Percentiles rank a stretch among this genome's conserved stretches.
These are phyloP conservation scores for Colletotrichum camelliae DNA, from an alignment of 2,329 filamentous ascomycete species.

Conservation along the genomic window DNA sequence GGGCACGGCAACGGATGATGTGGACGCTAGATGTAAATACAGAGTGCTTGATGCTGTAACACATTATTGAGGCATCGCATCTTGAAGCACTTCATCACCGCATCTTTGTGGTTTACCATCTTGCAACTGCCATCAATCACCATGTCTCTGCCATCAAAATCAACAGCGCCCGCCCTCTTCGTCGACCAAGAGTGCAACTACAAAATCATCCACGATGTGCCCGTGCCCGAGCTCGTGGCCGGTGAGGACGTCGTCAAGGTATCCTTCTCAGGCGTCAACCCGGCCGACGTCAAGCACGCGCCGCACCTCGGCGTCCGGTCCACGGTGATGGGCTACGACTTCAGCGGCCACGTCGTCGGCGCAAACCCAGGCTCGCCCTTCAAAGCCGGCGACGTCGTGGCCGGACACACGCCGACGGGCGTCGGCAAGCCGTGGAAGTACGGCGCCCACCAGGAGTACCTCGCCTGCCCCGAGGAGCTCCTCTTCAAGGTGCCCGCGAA, in stretches of 20 bases:
- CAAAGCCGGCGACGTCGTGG: neutral
- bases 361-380: neutral
- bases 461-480: neutral
- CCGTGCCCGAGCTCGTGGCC: neutral
- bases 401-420: neutral
- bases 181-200: neutral
- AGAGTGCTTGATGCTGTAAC: neutral
- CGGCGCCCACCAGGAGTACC: slow-evolving; percentile 8
- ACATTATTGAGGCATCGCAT: neutral
- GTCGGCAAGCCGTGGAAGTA: neutral
- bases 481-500: slow-evolving; percentile 3
- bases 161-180: neutral
- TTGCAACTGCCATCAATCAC: neutral
- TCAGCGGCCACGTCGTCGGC: neutral
- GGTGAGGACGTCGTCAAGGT: neutral
- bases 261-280: slow-evolving; percentile 10
- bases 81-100: neutral
- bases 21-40: neutral
- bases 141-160: neutral
- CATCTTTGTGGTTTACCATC: neutral
- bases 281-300: slow-evolving; percentile 9
- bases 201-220: neutral
- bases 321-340: slow-evolving; percentile 10
- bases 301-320: neutral
- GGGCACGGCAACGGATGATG: neutral